Evolutionary conservation across 495 filamentous ascomycete species (phyloP).

Genomic region (Recurvomyces mirabilis): DNA sequence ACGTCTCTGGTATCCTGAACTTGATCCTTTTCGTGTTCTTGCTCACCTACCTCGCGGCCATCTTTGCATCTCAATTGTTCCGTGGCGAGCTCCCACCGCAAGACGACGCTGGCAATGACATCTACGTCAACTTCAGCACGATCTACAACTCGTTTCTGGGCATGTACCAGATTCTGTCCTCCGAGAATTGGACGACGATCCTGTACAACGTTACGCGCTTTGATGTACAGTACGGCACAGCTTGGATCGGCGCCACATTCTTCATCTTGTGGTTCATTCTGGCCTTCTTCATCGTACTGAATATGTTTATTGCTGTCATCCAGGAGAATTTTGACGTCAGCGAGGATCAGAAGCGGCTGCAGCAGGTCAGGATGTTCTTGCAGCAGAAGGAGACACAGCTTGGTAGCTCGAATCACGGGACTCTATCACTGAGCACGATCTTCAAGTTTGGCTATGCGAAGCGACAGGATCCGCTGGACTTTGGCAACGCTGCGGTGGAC

Average conservation of each 20-base stretch:
- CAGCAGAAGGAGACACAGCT: conserved; percentile 67
- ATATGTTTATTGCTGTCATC: conserved; percentile 99
- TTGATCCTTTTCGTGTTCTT: conserved; percentile 93
- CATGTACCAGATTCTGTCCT: conserved; percentile 98
- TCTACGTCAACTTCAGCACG: conserved; percentile 67
- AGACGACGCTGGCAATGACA: conserved; percentile 44
- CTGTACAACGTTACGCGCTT: conserved; percentile 71
- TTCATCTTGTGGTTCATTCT: conserved; percentile 93
- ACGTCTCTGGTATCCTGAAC: conserved; percentile 84
- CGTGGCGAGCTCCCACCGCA: conserved; percentile 63
- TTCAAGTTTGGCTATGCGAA: conserved; percentile 64
- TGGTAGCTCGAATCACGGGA: conserved; percentile 42
- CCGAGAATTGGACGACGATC: conserved; percentile 87
- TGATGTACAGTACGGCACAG: conserved; percentile 48
- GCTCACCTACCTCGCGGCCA: conserved; percentile 83
- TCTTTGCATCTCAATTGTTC: conserved; percentile 89
- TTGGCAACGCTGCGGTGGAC: conserved; percentile 77
- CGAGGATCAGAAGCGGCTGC: conserved; percentile 92
- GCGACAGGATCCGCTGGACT: conserved; percentile 73
- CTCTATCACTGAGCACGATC: conserved; percentile 77
- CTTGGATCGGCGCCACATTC: conserved; percentile 94
- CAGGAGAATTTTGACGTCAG: conserved; percentile 99
- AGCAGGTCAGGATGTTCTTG: conserved; percentile 89
- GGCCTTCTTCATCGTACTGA: conserved; percentile 89
- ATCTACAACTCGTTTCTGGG: conserved; percentile 94